Percentiles rank a stretch among this genome's conserved stretches.
These are phyloP conservation scores for Didymella pomorum DNA, from an alignment of 2,329 filamentous ascomycete species.

Conservation along the genomic window DNA sequence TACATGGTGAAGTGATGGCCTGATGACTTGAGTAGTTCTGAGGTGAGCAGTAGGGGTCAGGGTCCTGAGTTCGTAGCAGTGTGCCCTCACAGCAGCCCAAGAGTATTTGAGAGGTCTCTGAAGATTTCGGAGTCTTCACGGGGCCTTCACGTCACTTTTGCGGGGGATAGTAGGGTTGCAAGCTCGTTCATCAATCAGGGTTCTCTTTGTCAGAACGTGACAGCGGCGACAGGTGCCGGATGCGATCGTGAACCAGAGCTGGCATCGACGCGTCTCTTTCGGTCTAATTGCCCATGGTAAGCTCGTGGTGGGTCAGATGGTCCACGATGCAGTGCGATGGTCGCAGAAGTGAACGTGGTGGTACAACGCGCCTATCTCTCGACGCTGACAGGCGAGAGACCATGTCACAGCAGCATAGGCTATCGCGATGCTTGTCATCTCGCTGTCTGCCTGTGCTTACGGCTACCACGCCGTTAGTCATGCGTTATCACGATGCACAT, in stretches of 20 bases:
- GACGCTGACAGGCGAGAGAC: conserved; percentile 24
- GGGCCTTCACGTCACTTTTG: conserved; percentile 34
- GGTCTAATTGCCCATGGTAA: conserved; percentile 16
- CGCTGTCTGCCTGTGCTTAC: conserved; percentile 11
- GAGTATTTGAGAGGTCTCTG: conserved; percentile 31
- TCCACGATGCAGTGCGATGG: conserved; percentile 36
- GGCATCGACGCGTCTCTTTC: conserved; percentile 18
- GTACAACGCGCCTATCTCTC: conserved; percentile 42
- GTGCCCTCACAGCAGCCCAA: conserved; percentile 8
- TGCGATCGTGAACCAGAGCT: conserved; percentile 24
- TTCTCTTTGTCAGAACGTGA: conserved; percentile 37
- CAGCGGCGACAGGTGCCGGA: conserved; percentile 32
- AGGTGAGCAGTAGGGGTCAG: conserved; percentile 19
- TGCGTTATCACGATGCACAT: conserved; percentile 13
- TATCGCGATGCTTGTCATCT: conserved; percentile 17
- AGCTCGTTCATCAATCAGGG: conserved; percentile 30
- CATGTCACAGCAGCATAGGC: conserved; percentile 41
- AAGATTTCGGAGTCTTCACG: conserved; percentile 1
- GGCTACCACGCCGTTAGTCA: conserved; percentile 13
- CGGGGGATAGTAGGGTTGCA: conserved; percentile 21
- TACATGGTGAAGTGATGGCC: conserved; percentile 40
- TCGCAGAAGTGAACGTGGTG: conserved; percentile 40
- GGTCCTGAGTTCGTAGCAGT: conserved; percentile 1
- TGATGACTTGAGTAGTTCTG: conserved; percentile 23
- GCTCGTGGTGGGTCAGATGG: conserved; percentile 32